Evolutionary conservation across 2,329 filamentous ascomycete species (phyloP).

Genomic region (Pseudogymnoascus destructans): DNA sequence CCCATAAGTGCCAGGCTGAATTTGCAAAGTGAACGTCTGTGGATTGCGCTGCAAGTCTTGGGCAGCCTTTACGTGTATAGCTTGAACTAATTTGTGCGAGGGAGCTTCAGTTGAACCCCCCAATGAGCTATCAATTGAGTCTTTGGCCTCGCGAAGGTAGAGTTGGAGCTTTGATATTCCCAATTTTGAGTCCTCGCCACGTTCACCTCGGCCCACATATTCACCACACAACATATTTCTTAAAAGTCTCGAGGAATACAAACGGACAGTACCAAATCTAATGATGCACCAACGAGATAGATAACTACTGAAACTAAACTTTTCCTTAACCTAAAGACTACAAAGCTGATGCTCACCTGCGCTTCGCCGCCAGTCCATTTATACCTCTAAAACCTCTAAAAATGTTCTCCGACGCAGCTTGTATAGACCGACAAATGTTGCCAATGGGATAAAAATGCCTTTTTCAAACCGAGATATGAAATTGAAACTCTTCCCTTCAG

Average conservation of each 20-base stretch:
- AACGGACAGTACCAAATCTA: neutral
- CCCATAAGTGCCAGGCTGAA: neutral
- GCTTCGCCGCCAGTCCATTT: neutral
- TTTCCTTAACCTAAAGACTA: neutral
- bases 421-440: neutral
- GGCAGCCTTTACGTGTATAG: neutral
- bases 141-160: neutral
- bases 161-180: neutral
- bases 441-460: neutral
- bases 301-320: neutral
- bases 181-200: neutral
- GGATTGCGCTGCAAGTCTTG: neutral
- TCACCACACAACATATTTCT: neutral
- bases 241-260: neutral
- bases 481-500: neutral
- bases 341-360: neutral
- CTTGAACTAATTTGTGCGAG: neutral
- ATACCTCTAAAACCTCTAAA: neutral
- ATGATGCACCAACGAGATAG: neutral
- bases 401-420: neutral
- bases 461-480: neutral
- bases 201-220: neutral
- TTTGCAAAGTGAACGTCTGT: neutral
- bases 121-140: neutral
- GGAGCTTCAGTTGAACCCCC: neutral